These are phyloP conservation scores for Globisporangium okanoganense DNA, from an alignment of 352 stramenopile species.

Conservation along the genomic window DNA sequence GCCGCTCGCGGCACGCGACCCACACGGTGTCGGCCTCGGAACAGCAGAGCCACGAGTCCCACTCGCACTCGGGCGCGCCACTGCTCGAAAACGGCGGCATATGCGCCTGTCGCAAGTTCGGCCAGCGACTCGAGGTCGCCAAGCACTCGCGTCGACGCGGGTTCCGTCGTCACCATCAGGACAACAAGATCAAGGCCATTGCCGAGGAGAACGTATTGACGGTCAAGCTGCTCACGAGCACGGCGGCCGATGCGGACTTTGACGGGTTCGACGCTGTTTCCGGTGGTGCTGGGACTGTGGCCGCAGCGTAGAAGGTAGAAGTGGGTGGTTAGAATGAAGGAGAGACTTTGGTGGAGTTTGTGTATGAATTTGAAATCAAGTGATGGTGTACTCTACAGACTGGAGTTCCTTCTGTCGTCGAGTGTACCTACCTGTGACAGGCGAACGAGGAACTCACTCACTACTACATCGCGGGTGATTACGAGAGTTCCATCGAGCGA, in stretches of 20 bases:
- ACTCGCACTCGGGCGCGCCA: neutral
- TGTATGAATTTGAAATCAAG: no score
- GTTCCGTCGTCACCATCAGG: constrained; percentile 7
- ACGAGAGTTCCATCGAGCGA: no score
- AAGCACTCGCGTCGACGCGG: constrained; percentile 9
- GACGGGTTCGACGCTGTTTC: neutral
- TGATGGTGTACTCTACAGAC: no score
- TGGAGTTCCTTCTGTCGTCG: no score
- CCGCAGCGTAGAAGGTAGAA: neutral
- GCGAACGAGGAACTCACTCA: no score
- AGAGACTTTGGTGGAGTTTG: neutral
- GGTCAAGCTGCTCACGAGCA: constrained; percentile 7
- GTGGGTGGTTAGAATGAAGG: no score
- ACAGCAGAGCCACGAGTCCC: constrained; percentile 2
- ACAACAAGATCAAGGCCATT: constrained; percentile 9
- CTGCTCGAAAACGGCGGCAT: constrained; percentile 12
- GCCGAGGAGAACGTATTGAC: constrained; percentile 17
- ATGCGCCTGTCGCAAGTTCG: constrained; percentile 17
- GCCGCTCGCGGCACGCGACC: constrained; percentile 1
- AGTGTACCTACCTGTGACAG: no score
- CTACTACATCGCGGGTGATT: no score
- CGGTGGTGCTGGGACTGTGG: neutral
- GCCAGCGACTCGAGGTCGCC: constrained; percentile 13
- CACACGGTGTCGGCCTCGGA: constrained; percentile 4
- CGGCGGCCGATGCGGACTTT: neutral